Base-by-base conservation (phyloP, 371 early-diverging fungal genomes). In the Coemansia sp. region DNA sequence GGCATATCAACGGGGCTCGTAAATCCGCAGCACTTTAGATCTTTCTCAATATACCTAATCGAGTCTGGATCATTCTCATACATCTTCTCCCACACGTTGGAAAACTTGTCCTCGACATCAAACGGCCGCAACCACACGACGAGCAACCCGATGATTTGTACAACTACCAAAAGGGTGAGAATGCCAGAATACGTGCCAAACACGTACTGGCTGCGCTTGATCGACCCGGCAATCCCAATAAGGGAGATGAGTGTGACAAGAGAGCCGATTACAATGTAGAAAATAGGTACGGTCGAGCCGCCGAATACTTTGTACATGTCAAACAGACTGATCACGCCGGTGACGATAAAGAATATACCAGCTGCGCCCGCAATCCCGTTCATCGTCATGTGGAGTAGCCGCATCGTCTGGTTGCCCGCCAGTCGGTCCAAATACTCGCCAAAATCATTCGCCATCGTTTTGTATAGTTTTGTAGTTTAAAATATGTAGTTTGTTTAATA, bases 21-120 rank as follows among this genome's bases (percentile, higher is more conserved):
- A 62, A 83, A 79, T 21, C 84, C 84, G 25, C 83, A 83, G 78
- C 83, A 84, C 52, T 61, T 68, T 67, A 78, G 78, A 23, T 81
- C 80, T 28, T 78, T 72, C 57, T 84, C 79, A 26, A 83, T 67
- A 25, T 62, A 65, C 48, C 71, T 60, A 26, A 83, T 64, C 7
- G 72, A 47, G 3, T 70, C 67, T 5, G 78, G 84, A 16, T 79
- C 68, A 21, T 77, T 52, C 6, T 81, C 73, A 21, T 84, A 84
- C 23, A 80, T 59, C 8, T 54, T 55, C 18, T 79, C 65, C 84
- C 84, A 84, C 18, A 78, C 80, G 8, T 44, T 42, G 25, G 70
- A 67, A 28, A 84, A 63, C 20, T 56, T 18, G 21, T 56, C 59
- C 20, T 68, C 67, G 11, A 79, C 62, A 26, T 77, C 68, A 12